Percentiles rank a stretch among this genome's conserved stretches.
These are phyloP conservation scores for Dalechampia spathulata DNA, from an alignment of 441 rosid species.

Conservation along the genomic window DNA sequence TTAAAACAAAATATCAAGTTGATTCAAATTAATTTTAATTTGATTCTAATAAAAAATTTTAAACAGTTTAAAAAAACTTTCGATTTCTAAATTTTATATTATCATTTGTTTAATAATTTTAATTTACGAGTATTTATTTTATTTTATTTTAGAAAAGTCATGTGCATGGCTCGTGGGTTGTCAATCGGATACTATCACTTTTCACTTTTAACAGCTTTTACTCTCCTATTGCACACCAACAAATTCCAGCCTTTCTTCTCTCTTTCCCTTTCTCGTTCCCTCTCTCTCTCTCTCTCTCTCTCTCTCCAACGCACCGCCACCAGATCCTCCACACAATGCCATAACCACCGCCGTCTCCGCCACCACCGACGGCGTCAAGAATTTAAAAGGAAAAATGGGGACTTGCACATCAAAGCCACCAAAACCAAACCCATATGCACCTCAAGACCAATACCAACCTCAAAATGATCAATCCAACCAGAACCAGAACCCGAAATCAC, in stretches of 20 bases:
- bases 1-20: too few relatives aligned
- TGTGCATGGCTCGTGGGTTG: constrained; percentile 20
- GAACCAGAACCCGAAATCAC: constrained; percentile 29
- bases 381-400: constrained; percentile 39
- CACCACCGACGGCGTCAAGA: not conserved
- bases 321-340: not conserved
- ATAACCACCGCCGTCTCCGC: not conserved
- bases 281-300: constrained; percentile 8
- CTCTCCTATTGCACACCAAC: not conserved
- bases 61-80: too few relatives aligned
- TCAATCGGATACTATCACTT: constrained; percentile 3
- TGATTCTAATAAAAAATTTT: too few relatives aligned
- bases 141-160: not conserved
- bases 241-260: not conserved
- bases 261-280: not conserved
- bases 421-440: constrained; percentile 61
- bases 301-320: not conserved
- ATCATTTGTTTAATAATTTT: too few relatives aligned
- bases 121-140: not conserved
- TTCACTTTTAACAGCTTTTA: constrained; percentile 11
- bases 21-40: too few relatives aligned
- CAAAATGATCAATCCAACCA: constrained; percentile 29
- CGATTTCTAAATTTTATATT: too few relatives aligned
- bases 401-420: constrained; percentile 69
- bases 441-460: constrained; percentile 31